These are phyloP conservation scores for Vigna angularis DNA, from an alignment of 306 rosid genomes.

Conservation along the genomic window DNA sequence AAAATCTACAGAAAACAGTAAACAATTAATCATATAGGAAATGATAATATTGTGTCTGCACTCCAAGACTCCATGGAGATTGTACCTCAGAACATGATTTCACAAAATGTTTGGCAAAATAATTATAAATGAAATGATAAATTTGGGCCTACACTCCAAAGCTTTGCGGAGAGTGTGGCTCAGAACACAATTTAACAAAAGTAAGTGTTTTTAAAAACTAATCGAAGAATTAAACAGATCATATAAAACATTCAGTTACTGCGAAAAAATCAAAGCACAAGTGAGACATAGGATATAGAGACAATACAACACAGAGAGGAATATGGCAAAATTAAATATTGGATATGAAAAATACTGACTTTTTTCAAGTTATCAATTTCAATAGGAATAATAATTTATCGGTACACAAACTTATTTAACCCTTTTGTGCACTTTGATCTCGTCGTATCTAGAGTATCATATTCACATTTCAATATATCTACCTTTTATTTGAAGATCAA, in stretches of 20 bases:
- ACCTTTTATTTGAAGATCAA: too few relatives aligned
- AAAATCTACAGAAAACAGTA: slow-evolving; percentile 28
- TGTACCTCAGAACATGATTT: slow-evolving; percentile 4
- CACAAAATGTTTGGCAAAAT: background rate
- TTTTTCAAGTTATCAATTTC: too few relatives aligned
- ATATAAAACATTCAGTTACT: background rate
- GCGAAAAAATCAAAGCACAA: background rate
- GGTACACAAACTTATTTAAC: too few relatives aligned
- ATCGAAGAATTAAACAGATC: background rate
- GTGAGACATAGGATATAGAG: background rate
- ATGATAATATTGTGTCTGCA: slow-evolving; percentile 6
- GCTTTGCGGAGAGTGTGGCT: slow-evolving; percentile 18
- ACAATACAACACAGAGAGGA: background rate
- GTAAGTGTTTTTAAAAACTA: background rate
- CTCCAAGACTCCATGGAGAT: background rate
- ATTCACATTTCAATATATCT: too few relatives aligned
- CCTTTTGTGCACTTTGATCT: too few relatives aligned
- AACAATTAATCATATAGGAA: slow-evolving; percentile 22
- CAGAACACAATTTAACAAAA: background rate
- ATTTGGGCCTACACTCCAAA: background rate
- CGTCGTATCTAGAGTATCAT: too few relatives aligned
- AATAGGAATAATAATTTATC: too few relatives aligned
- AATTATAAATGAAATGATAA: slow-evolving; percentile 21
- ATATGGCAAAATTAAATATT: background rate
- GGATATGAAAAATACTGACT: too few relatives aligned